These are phyloP conservation scores for Trametes coccinea DNA, from an alignment of 768 basidiomycete species.

Conservation along the genomic window DNA sequence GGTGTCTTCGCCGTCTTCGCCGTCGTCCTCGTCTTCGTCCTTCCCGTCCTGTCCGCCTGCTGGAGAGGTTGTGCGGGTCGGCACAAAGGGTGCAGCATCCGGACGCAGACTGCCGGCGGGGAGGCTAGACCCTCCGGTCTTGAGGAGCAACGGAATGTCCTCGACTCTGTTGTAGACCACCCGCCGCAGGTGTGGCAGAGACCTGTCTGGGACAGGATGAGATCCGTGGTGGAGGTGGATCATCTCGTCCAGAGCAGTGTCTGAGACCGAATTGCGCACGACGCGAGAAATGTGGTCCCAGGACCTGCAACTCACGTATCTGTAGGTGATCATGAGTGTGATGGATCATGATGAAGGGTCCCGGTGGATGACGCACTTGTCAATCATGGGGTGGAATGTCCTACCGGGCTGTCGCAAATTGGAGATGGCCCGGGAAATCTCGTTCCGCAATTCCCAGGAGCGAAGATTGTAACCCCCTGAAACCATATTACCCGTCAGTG, in stretches of 20 bases:
- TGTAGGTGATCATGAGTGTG: too few species aligned
- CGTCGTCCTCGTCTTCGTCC: not conserved
- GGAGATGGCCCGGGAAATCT: conserved; percentile 1
- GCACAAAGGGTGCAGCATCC: conserved; percentile 25
- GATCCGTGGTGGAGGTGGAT: conserved; percentile 25
- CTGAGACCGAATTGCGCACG: conserved; percentile 26
- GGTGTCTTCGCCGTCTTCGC: conserved; percentile 6
- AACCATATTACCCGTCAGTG: not conserved
- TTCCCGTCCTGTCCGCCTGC: too few species aligned
- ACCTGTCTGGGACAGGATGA: not conserved
- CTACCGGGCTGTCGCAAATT: not conserved
- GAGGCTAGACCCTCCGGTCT: conserved; percentile 12
- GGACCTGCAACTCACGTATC: conserved; percentile 22
- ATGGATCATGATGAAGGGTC: too few species aligned
- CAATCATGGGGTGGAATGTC: not conserved
- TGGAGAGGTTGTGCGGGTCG: not conserved
- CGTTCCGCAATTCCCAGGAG: not conserved
- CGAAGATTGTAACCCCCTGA: conserved; percentile 8
- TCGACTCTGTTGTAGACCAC: conserved; percentile 33
- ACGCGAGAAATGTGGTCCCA: conserved; percentile 33
- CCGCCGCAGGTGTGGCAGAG: conserved; percentile 25
- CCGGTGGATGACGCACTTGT: too few species aligned
- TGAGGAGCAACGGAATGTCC: conserved; percentile 35
- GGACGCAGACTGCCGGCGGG: conserved; percentile 21
- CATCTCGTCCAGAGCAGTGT: conserved; percentile 30